phyloP scores from a whole-genome alignment of 768 basidiomycete genomes.

The Basidioascus undulatus region DNA sequence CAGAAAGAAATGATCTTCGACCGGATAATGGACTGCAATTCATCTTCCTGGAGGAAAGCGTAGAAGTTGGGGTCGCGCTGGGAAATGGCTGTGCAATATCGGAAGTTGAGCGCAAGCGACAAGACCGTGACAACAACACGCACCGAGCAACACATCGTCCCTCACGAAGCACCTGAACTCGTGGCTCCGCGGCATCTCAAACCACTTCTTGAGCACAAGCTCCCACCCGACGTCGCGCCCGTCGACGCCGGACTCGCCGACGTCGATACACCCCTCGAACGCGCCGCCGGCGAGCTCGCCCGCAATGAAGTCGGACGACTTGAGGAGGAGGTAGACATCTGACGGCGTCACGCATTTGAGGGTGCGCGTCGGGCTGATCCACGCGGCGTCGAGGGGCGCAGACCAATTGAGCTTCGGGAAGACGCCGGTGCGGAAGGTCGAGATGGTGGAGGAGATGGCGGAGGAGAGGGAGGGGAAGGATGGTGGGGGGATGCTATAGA shows the following conservation, averaged over 20 bases:
- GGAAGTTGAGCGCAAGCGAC: background rate
- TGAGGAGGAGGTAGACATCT: constrained; percentile 75
- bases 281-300: constrained; percentile 46
- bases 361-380: constrained; percentile 53
- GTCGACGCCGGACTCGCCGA: background rate
- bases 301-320: constrained; percentile 70
- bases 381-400: constrained; percentile 81
- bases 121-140: constrained; percentile 2
- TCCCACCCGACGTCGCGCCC: constrained; percentile 27
- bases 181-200: constrained; percentile 52
- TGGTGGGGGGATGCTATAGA: constrained; percentile 16
- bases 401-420: constrained; percentile 96
- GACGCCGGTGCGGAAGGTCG: constrained; percentile 42
- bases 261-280: constrained; percentile 36
- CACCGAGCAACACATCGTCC: constrained; percentile 44
- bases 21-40: constrained; percentile 30
- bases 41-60: constrained; percentile 47
- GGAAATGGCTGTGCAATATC: constrained; percentile 33
- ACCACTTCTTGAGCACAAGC: constrained; percentile 76
- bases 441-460: constrained; percentile 38
- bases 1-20: constrained; percentile 36
- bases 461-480: constrained; percentile 64
- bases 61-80: constrained; percentile 80
- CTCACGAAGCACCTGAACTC: constrained; percentile 83
- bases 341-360: constrained; percentile 67